phyloP scores from a whole-genome alignment of 2,329 filamentous ascomycete genomes.

The Colletotrichum sp. region DNA sequence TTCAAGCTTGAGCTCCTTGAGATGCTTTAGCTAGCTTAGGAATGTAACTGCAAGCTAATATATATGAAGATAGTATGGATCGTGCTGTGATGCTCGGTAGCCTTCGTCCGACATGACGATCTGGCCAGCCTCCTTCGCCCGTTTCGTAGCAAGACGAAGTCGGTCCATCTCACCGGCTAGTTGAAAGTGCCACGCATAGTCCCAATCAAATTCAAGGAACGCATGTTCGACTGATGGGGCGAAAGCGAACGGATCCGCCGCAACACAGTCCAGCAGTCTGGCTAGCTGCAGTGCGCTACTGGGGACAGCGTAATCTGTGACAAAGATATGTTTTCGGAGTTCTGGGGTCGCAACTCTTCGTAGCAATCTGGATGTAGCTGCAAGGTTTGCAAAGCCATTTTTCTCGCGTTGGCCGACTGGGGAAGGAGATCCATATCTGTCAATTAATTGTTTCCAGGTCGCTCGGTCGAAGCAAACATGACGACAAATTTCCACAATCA shows the following conservation, averaged over 20 bases:
- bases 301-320: background rate
- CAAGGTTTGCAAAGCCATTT: background rate
- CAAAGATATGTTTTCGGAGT: background rate
- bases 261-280: background rate
- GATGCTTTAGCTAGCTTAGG: background rate
- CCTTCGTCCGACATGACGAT: background rate
- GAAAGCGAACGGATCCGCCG: background rate
- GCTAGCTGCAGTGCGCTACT: background rate
- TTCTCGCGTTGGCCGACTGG: background rate
- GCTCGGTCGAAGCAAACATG: background rate
- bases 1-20: background rate
- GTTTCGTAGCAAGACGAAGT: background rate
- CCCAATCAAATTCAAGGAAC: background rate
- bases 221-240: background rate
- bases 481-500: background rate
- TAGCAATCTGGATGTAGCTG: background rate
- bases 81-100: background rate
- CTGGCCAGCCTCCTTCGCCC: background rate
- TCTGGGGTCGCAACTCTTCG: background rate
- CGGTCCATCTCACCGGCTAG: rapidly evolving
- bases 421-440: background rate
- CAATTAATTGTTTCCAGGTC: background rate
- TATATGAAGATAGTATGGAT: rapidly evolving
- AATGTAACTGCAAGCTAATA: background rate
- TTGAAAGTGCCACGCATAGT: rapidly evolving